Percentiles rank a stretch among this genome's conserved stretches.
Evolutionary conservation across 139 green algal species (phyloP).

Genomic region (Haematococcus sp.): DNA sequence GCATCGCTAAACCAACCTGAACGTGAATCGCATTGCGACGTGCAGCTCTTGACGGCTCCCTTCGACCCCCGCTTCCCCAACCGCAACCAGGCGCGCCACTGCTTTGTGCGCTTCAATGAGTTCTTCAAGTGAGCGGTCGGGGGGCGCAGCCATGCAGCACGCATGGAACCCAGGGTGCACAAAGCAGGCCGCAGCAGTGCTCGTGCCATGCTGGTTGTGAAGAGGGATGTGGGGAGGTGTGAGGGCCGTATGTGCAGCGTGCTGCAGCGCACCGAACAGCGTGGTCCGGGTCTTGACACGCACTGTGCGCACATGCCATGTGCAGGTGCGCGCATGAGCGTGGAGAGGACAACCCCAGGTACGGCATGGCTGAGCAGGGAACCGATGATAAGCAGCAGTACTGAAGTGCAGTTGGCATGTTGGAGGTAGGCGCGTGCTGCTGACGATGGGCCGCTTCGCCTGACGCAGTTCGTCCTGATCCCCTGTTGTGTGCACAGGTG

Average conservation of each 20-base stretch:
- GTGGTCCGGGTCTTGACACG: not conserved
- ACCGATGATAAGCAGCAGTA: too few species aligned
- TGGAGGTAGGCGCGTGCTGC: too few species aligned
- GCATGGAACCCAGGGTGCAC: not conserved
- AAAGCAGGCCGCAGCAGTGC: too few species aligned
- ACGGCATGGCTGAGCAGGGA: not conserved
- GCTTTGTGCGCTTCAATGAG: conserved; percentile 94
- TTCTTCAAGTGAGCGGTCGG: conserved; percentile 73
- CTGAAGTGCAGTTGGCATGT: too few species aligned
- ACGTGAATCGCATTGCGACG: not conserved
- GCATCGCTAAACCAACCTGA: not conserved
- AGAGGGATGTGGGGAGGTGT: too few species aligned
- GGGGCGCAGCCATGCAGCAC: not conserved
- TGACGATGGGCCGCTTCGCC: too few species aligned
- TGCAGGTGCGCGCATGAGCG: conserved; percentile 66
- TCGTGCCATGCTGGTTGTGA: too few species aligned
- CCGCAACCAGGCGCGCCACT: conserved; percentile 88
- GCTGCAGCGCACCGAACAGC: too few species aligned
- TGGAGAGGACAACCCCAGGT: conserved; percentile 69
- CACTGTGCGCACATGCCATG: not conserved
- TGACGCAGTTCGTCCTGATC: too few species aligned
- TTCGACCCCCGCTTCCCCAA: conserved; percentile 88
- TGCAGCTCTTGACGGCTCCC: conserved; percentile 64
- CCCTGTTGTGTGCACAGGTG: conserved; percentile 16
- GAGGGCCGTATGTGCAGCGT: not conserved